Base-by-base conservation (phyloP, 352 stramenopile species). In the Phytophthora capsici region DNA sequence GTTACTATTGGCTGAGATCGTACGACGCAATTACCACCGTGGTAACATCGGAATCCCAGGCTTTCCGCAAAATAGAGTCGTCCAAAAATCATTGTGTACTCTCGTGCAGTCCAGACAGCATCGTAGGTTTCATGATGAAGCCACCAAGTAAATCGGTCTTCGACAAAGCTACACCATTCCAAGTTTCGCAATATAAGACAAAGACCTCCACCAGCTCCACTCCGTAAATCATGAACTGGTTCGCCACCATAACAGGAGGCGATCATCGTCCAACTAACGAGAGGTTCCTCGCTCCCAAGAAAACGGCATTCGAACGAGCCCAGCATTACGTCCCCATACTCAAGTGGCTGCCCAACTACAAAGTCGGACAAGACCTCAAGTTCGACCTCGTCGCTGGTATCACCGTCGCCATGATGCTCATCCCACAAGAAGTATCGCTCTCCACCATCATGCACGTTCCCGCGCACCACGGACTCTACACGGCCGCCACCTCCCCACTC, bases 341-440 rank as follows among this genome's bases (percentile, higher is more conserved):
- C n/a, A 63, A 71, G 9, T 89, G 80, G 80, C 40, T 89, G 57
- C 77, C 73, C 5, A 46, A 64, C 26, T 89, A 88, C 70, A 55
- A 82, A 25, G 14, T 82, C 36, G n/a, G 17, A 23, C 69, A 75
- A 38, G 67, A 86, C 48, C 67, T 86, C 47, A 82, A 82, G 63
- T 75, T 74, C 41, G 72, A 82, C 49, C n/a, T 86, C 26, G 53
- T 81, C 1, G 73, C 76, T 0, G 76, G 73, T n/a, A 71, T 82
- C 57, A 84, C 76, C 22, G 76, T 84, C 12, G 84, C 82, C 48
- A 84, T 97, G 69, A 96, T 97, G 88, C 76, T 91, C 40, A 83
- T 97, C 47, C 89, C 88, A n/a, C 86, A 41, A 96, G 81, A 85
- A 40, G 89, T 98, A 64, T 88, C 75, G 54, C 94, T 97, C 53